Evolutionary conservation across 2,329 filamentous ascomycete genomes (phyloP).

Genomic region (Fusarium tuaranense): DNA sequence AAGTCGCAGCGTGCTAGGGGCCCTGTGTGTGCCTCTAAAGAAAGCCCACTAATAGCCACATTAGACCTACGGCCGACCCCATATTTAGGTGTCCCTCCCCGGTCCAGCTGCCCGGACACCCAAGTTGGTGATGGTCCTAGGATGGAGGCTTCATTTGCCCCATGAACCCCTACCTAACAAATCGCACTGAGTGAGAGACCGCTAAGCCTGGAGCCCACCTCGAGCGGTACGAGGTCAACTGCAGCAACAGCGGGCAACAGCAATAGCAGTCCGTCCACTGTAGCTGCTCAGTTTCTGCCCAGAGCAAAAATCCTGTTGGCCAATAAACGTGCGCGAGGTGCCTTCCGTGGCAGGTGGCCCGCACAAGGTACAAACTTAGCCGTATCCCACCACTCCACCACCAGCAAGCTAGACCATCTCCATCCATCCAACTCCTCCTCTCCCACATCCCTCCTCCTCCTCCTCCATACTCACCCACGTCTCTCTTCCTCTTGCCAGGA

Average conservation of each 20-base stretch:
- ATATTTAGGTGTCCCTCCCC: slow-evolving; percentile 42
- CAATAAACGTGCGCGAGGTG: slow-evolving; percentile 18
- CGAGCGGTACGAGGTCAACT: not conserved
- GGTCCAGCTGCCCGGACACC: slow-evolving; percentile 27
- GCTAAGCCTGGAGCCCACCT: not conserved
- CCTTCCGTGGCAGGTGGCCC: slow-evolving; percentile 18
- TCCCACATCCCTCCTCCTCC: slow-evolving; percentile 39
- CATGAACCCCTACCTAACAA: slow-evolving; percentile 12
- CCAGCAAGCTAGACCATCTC: slow-evolving; percentile 41
- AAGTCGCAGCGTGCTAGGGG: slow-evolving; percentile 32
- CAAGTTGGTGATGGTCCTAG: slow-evolving; percentile 27
- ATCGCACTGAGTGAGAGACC: not conserved
- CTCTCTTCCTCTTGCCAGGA: slow-evolving; percentile 47
- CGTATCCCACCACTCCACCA: slow-evolving; percentile 38
- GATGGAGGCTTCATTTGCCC: slow-evolving; percentile 23
- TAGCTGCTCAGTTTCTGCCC: slow-evolving; percentile 19
- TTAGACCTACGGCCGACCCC: slow-evolving; percentile 40
- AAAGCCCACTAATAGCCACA: slow-evolving; percentile 35
- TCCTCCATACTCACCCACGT: slow-evolving; percentile 40
- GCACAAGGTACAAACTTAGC: slow-evolving; percentile 33
- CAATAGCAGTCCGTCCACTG: slow-evolving; percentile 4
- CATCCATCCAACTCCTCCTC: slow-evolving; percentile 40
- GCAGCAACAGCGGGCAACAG: not conserved
- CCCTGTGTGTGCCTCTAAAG: slow-evolving; percentile 19
- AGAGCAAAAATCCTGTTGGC: slow-evolving; percentile 24